These are phyloP conservation scores for Xerocomus nothofagi DNA, from an alignment of 1,284 basidiomycete genomes.

Conservation along the genomic window DNA sequence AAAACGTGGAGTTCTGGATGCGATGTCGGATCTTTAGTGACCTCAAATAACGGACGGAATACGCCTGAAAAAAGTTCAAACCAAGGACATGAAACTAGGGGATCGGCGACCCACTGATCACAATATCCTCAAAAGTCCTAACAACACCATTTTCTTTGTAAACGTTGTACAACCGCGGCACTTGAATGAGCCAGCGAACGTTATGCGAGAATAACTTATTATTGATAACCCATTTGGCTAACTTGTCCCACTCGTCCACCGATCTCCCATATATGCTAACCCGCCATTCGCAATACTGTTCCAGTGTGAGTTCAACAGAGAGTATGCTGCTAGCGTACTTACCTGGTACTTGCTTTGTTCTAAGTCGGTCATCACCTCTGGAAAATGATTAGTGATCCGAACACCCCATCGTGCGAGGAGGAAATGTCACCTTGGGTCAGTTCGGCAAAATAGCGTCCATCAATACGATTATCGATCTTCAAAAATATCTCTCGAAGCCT, in stretches of 20 bases:
- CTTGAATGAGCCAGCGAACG: slow-evolving; percentile 96
- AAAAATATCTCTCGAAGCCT: slow-evolving; percentile 96
- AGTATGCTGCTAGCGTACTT: background rate
- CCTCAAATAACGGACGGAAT: slow-evolving; percentile 93
- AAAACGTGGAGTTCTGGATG: slow-evolving; percentile 97
- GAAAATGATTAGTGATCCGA: slow-evolving; percentile 1
- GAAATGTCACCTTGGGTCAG: slow-evolving; percentile 73
- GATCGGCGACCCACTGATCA: slow-evolving; percentile 65
- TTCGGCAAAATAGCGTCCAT: slow-evolving; percentile 94
- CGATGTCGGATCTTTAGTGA: slow-evolving; percentile 85
- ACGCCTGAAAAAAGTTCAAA: slow-evolving; percentile 60
- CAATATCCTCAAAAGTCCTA: slow-evolving; percentile 88
- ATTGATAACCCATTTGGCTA: slow-evolving; percentile 95
- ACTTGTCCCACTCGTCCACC: slow-evolving; percentile 92
- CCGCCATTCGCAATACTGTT: slow-evolving; percentile 92
- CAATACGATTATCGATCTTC: slow-evolving; percentile 95
- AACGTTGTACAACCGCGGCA: slow-evolving; percentile 94
- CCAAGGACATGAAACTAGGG: background rate
- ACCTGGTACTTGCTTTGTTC: slow-evolving; percentile 99
- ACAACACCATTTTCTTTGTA: slow-evolving; percentile 91
- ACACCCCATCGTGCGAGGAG: background rate
- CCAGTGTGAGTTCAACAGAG: slow-evolving; percentile 5
- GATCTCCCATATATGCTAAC: slow-evolving; percentile 92
- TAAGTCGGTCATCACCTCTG: slow-evolving; percentile 94
- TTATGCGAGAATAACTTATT: slow-evolving; percentile 96